Base-by-base conservation (phyloP, 2,329 filamentous ascomycete species). In the Alternaria brassicae region DNA sequence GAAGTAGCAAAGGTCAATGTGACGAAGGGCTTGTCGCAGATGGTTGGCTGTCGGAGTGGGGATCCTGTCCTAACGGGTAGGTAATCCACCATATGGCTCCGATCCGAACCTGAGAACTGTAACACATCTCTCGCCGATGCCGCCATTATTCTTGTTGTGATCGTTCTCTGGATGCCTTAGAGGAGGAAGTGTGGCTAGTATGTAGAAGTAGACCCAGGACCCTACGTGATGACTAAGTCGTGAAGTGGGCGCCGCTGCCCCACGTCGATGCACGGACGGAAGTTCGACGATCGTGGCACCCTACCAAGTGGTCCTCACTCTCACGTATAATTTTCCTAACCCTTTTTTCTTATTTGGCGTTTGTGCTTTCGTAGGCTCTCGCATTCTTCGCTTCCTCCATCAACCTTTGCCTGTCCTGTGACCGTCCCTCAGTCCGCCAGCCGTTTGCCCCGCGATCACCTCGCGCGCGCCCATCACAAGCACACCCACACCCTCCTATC, bases 1-100 rank as follows among this genome's bases (percentile, higher is more conserved):
- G 93, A 97, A 6, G 89, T 90, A 21, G 95, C 94, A 78, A 93
- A 98, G 12, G 94, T 97, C 39, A 97, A 83, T 2, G 93, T 97
- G 49, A 75, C 60, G 48, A 68, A 64, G 6, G 69, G 68, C 51
- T 70, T 39, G 37, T 25, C 25, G 27, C 17, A 23, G 44, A 39
- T 19, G 19, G 17, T 23, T 30, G 9, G 36, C 5, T 36, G 32
- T 41, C 6, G 44, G 8, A 23, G 52, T 4, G 36, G 36, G 62
- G 58, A 67, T 17, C n/a, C 23, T 12, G 53, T 6, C 27, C 30
- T 9, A 6, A 57, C 40, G 0, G 83, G 83, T 17, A 88, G 76
- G 72, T 86, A 87, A 12, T 81, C 78, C 32, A 80, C 76, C 40
- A 88, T 76, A 50, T 83, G 84, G 5, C 77, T 71, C 41, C 82